Evolutionary conservation across 116 monocot genomes (phyloP).

Genomic region (Iris pallida): DNA sequence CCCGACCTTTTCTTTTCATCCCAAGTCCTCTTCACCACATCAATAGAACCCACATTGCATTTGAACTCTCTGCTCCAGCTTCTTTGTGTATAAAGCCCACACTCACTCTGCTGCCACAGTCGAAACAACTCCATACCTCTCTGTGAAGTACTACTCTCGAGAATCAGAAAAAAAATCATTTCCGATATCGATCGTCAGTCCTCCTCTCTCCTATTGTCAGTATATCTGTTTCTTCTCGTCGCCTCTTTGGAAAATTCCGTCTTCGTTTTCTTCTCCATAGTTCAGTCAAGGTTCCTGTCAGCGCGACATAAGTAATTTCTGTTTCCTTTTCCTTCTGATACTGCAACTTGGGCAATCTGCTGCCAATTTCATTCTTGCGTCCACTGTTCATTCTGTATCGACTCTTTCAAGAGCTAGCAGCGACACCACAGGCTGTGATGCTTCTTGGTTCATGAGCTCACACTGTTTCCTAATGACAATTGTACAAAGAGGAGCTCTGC

Average conservation of each 20-base stretch:
- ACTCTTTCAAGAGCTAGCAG: no score
- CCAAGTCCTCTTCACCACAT: constrained; percentile 34
- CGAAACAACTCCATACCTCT: not conserved
- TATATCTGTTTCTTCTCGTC: no score
- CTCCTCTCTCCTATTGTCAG: no score
- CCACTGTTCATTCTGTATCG: no score
- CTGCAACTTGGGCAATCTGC: no score
- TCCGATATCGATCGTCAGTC: not conserved
- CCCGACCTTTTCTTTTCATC: constrained; percentile 26
- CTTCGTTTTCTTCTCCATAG: no score
- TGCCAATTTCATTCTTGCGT: no score
- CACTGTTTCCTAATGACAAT: constrained; percentile 5
- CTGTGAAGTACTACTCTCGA: not conserved
- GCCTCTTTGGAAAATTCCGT: no score
- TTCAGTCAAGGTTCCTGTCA: no score
- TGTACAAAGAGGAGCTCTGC: constrained; percentile 2
- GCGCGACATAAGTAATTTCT: no score
- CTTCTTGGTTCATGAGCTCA: constrained; percentile 8
- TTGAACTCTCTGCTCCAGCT: constrained; percentile 7
- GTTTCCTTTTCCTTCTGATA: no score
- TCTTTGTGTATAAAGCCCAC: constrained; percentile 2
- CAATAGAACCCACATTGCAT: constrained; percentile 3
- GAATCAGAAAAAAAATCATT: constrained; percentile 4
- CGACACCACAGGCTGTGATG: not conserved
- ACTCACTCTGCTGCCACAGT: not conserved